Evolutionary conservation across 2,329 filamentous ascomycete genomes (phyloP).

Genomic region (Drechslerella coelobrocha): DNA sequence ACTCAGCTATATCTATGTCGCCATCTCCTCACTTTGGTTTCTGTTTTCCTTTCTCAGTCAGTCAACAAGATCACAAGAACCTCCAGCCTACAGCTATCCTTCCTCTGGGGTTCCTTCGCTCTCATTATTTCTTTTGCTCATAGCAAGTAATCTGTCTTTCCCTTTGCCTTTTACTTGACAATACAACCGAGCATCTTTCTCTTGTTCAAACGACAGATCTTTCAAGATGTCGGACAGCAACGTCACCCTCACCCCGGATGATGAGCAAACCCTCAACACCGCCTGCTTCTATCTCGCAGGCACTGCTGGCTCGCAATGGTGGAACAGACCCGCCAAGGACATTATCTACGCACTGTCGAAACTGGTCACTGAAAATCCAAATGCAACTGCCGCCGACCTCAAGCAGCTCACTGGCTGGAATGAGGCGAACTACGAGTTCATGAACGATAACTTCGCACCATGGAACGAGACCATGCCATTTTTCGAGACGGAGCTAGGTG

Average conservation of each 20-base stretch:
- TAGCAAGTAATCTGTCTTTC: constrained; percentile 17
- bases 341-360: constrained; percentile 27
- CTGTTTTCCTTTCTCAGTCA: constrained; percentile 8
- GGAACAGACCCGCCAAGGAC: constrained; percentile 31
- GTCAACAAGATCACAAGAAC: constrained; percentile 4
- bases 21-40: constrained; percentile 9
- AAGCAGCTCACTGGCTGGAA: constrained; percentile 37
- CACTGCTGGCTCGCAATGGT: constrained; percentile 23
- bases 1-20: constrained; percentile 2
- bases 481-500: constrained; percentile 12
- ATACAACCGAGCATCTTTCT: constrained; percentile 18
- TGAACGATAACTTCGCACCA: constrained; percentile 28
- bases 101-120: constrained; percentile 10
- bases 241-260: constrained; percentile 10
- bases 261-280: constrained; percentile 29
- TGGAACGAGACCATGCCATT: constrained; percentile 39
- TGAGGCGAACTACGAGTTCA: constrained; percentile 19
- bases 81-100: constrained; percentile 21
- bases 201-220: constrained; percentile 4
- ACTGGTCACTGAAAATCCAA: constrained; percentile 18
- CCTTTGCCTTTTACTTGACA: constrained; percentile 13
- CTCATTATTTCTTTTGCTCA: constrained; percentile 25
- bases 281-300: constrained; percentile 46
- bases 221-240: constrained; percentile 39
- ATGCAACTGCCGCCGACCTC: constrained; percentile 13